A percentile compares a stretch with the other conserved stretches of the same genome.
Conservation (phyloP, 345 rosid genomes). For the Hypericum perforatum region DNA sequence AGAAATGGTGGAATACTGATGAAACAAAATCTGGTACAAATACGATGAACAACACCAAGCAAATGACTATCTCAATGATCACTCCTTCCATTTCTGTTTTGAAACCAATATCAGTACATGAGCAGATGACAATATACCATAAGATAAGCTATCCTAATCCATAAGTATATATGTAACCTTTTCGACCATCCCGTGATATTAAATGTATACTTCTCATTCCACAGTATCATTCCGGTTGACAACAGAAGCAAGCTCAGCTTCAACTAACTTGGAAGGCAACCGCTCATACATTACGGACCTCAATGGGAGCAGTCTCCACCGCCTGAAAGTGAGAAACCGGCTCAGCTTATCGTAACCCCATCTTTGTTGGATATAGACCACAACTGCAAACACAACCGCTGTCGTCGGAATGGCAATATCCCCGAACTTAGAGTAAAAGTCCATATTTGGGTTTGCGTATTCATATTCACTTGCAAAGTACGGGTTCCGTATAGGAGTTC, state of each 20-base stretch:
- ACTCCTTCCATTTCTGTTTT: too few relatives aligned
- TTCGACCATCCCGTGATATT: too few relatives aligned
- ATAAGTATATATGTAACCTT: too few relatives aligned
- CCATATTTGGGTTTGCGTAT: conserved; percentile 58
- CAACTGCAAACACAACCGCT: conserved; percentile 45
- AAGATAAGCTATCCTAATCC: too few relatives aligned
- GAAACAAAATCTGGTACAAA: too few relatives aligned
- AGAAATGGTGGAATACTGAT: too few relatives aligned
- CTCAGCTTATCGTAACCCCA: conserved; percentile 68
- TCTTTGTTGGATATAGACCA: conserved; percentile 62
- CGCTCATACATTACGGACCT: conserved; percentile 53
- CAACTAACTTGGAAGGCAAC: conserved; percentile 44
- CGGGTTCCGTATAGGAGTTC: conserved; percentile 51
- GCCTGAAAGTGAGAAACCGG: conserved; percentile 38
- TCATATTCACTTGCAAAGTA: conserved; percentile 53
- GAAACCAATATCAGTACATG: too few relatives aligned
- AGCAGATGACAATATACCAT: too few relatives aligned
- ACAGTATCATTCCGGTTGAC: conserved; percentile 24
- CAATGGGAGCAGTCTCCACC: conserved; percentile 45
- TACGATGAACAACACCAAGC: too few relatives aligned
- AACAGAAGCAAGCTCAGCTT: conserved; percentile 56
- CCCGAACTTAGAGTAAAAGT: conserved; percentile 67
- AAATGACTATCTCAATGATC: too few relatives aligned
- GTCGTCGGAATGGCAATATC: conserved; percentile 61
- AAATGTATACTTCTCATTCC: conserved; percentile 7